Evolutionary conservation across 257 asterid genomes (phyloP).

Genomic region (Thymus quinquecostatus): DNA sequence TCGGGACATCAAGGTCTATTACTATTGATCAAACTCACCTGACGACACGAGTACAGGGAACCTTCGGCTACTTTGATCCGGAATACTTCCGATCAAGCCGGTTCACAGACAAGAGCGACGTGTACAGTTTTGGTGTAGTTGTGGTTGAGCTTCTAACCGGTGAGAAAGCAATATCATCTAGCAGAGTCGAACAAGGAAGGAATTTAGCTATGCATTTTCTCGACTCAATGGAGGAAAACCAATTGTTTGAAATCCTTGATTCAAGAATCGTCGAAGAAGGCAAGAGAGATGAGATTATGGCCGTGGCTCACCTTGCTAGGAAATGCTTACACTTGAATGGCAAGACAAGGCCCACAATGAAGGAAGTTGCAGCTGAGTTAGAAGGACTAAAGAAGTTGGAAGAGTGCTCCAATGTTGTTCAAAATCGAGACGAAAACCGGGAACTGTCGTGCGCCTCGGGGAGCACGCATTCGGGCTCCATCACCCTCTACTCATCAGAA

Average conservation of each 20-base stretch:
- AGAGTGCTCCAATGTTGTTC: neutral
- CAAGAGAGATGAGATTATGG: conserved; percentile 31
- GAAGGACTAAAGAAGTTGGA: conserved; percentile 19
- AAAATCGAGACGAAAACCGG: neutral
- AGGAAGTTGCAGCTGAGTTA: conserved; percentile 36
- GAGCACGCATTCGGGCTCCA: too few species aligned
- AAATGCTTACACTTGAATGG: conserved; percentile 43
- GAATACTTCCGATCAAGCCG: too few species aligned
- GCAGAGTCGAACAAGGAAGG: conserved; percentile 21
- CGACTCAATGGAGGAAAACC: conserved; percentile 36
- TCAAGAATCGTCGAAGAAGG: conserved; percentile 32
- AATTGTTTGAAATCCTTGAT: conserved; percentile 37
- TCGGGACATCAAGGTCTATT: too few species aligned
- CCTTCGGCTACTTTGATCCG: too few species aligned
- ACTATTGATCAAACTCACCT: too few species aligned
- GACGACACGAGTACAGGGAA: too few species aligned
- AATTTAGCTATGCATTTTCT: conserved; percentile 28
- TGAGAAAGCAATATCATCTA: conserved; percentile 34
- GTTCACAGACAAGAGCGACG: conserved; percentile 22
- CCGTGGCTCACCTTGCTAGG: conserved; percentile 36
- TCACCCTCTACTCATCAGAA: too few species aligned
- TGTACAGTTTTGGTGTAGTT: conserved; percentile 41
- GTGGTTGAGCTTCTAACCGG: conserved; percentile 49
- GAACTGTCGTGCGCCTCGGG: neutral
- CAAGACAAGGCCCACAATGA: conserved; percentile 48